Evolutionary conservation across 2,329 filamentous ascomycete species (phyloP), one percentile per base, ranked within the genome.

Genomic region (Colletotrichum incanum): DNA sequence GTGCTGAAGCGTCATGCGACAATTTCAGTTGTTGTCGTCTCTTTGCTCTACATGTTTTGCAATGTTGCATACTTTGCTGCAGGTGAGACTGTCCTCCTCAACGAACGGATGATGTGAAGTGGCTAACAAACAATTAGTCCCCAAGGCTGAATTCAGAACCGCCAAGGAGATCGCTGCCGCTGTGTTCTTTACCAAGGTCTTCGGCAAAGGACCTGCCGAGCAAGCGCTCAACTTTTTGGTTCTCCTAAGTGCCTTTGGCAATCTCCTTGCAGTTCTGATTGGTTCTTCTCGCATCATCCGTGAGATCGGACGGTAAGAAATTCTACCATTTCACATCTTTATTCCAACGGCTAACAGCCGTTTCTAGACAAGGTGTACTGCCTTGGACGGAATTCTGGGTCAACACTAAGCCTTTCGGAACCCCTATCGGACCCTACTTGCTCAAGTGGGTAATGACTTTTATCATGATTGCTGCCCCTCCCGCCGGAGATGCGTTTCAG

Each of bases 401-500:
- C 0, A 89, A 88, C 0, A 92, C 90, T 0, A 85, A 84, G 65
- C 91, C 90, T 0, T 92, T 92, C 68, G 90, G 90, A 2, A 93
- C 91, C 0, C 89, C 90, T 0, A 76, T 91, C 0, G 90, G 89
- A 0, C 89, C 90, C 0, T 91, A 91, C 72, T 67, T 86, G 2
- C 74, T 92, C 2, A 89, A 90, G 76, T 92, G 88, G 87, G 75
- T 76, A 0, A 78, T 90, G 68, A 92, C 90, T 0, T 77, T 89
- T 2, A 75, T 92, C 54, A 89, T 92, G 87, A 91, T 92, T 41
- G 77, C 89, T 0, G 89, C 86, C 0, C 86, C 89, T 0, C 89
- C 90, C 0, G 88, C 89, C 0, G 90, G 90, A 1, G 90, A 92
- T 76, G 91, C 90, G 0, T 92, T 92, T 78, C 87, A 88, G 71